These are phyloP conservation scores for Fusarium albosuccineum DNA, from an alignment of 2,329 filamentous ascomycete genomes.

Conservation along the genomic window DNA sequence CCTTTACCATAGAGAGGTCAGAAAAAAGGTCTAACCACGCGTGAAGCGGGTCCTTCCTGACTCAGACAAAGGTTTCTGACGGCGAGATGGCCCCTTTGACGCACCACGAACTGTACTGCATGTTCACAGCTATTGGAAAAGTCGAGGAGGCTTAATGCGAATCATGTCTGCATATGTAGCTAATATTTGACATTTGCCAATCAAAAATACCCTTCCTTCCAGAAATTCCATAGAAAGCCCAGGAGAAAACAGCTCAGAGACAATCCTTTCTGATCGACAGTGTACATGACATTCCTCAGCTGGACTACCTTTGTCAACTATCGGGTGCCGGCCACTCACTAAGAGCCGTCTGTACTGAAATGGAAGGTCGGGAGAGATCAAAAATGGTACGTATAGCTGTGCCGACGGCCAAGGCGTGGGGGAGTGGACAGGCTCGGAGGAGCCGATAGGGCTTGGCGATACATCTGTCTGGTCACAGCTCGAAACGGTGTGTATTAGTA, in stretches of 20 bases:
- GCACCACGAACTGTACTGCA: background rate
- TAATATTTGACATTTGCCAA: too few relatives aligned
- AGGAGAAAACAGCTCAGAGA: background rate
- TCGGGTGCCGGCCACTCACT: background rate
- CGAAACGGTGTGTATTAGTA: background rate
- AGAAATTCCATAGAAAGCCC: background rate
- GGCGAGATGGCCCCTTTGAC: background rate
- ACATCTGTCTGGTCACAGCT: background rate
- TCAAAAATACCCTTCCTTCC: background rate
- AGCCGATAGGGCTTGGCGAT: background rate
- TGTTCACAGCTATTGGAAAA: background rate
- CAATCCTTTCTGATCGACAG: background rate
- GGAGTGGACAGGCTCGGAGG: background rate
- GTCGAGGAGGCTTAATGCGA: background rate
- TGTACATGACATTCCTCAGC: too few relatives aligned
- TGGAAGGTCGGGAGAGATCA: constrained; percentile 7
- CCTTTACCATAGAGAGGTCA: background rate
- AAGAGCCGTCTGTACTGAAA: background rate
- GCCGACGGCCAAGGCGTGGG: background rate
- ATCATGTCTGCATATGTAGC: background rate
- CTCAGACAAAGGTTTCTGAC: background rate
- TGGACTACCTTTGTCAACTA: background rate
- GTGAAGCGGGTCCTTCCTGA: background rate
- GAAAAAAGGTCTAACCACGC: background rate
- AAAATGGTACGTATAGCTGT: background rate